Base-by-base conservation (phyloP, 106 monocot species). In the Acanthochlamys bracteata region DNA sequence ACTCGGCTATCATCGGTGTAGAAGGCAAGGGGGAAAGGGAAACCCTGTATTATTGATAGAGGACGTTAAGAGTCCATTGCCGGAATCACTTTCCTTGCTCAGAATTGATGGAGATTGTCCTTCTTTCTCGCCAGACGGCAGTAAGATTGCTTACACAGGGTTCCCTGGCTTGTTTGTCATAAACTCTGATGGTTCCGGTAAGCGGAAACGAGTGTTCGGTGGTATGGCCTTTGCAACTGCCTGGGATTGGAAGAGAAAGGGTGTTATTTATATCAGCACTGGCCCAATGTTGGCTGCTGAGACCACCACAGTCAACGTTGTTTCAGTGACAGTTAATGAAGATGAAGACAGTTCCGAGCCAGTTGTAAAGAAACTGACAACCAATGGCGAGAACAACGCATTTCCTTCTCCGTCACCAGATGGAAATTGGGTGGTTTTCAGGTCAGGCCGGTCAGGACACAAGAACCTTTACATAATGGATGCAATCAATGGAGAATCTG, bases 381-480 rank as follows among this genome's bases (percentile, higher is more conserved):
- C 27, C 0, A 79, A 71, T 12, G 90, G 84, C 19, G 55, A 84
- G 57, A 96, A 96, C 82, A 96, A 96, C 10, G 96, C 90, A 3
- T 96, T 96, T 69, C 90, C 96, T 33, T 96, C 87, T 0, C 84
- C 96, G 10, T 90, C 96, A 2, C 90, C 96, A 0, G 90, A 96
- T 20, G 96, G 96, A 22, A 82, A 88, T 39, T 90, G 76, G 84
- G 69, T 96, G 17, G 96, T 96, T 19, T 96, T 96, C 69, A 79
- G 90, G 0, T 91, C 96, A 0, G 90, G 90, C 9, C 76, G 90
- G 20, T 84, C 90, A 0, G 87, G 88, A 26, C 76, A 91, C 75
- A 96, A 96, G 76, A 96, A 96, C 68, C 82, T 96, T 12, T 96
- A 96, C 76, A 66, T 96, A 10, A 90, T 91, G 84, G 96, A 96